These are phyloP conservation scores for Senna siamea DNA, from an alignment of 306 rosid genomes.

Conservation along the genomic window DNA sequence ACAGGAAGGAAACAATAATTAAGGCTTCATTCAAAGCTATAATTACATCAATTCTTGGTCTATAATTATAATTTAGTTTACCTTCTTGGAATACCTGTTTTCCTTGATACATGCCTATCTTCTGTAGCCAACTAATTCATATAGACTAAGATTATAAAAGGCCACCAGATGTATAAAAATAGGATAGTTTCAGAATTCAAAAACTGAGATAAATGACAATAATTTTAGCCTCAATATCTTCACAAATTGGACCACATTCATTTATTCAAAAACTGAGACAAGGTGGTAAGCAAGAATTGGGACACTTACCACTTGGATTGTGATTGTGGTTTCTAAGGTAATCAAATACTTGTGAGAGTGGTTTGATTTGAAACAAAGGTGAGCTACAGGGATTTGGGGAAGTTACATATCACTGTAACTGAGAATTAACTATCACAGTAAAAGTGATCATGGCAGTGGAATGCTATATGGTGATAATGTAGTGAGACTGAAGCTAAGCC, in stretches of 20 bases:
- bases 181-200: too few species aligned
- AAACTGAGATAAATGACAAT: slow-evolving; percentile 7
- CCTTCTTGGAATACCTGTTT: too few species aligned
- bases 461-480: slow-evolving; percentile 9
- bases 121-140: slow-evolving; percentile 21
- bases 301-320: neutral
- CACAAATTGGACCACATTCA: slow-evolving; percentile 33
- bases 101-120: slow-evolving; percentile 25
- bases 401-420: neutral
- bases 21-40: slow-evolving; percentile 12
- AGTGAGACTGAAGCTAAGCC: neutral
- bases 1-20: slow-evolving; percentile 19
- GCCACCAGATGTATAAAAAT: neutral
- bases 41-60: slow-evolving; percentile 10
- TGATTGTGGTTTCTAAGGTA: slow-evolving; percentile 5
- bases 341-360: too few species aligned
- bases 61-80: slow-evolving; percentile 20
- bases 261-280: slow-evolving; percentile 25
- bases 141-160: slow-evolving; percentile 24
- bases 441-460: neutral
- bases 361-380: neutral
- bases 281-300: neutral
- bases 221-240: slow-evolving; percentile 24
- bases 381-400: slow-evolving; percentile 1
- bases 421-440: neutral